Evolutionary conservation across 768 basidiomycete genomes (phyloP).

Genomic region (Lactarius hatsudake): DNA sequence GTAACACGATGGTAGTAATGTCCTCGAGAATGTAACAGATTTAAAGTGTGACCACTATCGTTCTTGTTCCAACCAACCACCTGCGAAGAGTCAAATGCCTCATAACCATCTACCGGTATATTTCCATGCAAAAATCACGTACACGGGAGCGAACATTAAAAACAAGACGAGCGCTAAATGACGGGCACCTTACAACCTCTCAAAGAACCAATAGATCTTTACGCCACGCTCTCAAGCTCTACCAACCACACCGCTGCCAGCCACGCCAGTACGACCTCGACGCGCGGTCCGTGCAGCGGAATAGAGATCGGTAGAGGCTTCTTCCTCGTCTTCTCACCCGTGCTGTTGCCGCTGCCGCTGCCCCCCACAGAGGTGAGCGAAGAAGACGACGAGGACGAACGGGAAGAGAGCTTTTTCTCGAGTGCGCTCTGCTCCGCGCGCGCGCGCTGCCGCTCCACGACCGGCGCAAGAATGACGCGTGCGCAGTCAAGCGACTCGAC

Average conservation of each 20-base stretch:
- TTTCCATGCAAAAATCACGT: neutral
- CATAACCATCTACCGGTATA: neutral
- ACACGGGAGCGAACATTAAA: neutral
- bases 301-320: constrained; percentile 71
- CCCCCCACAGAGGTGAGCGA: constrained; percentile 31
- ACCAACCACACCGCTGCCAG: constrained; percentile 76
- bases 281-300: constrained; percentile 80
- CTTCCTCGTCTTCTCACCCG: constrained; percentile 41
- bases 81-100: neutral
- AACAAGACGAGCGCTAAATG: neutral
- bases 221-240: constrained; percentile 54
- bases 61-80: neutral
- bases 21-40: too few relatives aligned
- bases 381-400: constrained; percentile 9
- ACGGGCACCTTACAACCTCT: neutral
- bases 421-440: constrained; percentile 51
- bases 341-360: constrained; percentile 18
- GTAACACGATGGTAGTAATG: too few relatives aligned
- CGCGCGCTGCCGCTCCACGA: constrained; percentile 59
- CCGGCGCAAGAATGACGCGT: constrained; percentile 72
- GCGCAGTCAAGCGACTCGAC: constrained; percentile 60
- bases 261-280: constrained; percentile 85
- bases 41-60: too few relatives aligned
- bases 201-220: neutral
- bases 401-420: constrained; percentile 47